phyloP scores from a whole-genome alignment of 2,329 filamentous ascomycete species.

The Ceratocystis diversiconidia region DNA sequence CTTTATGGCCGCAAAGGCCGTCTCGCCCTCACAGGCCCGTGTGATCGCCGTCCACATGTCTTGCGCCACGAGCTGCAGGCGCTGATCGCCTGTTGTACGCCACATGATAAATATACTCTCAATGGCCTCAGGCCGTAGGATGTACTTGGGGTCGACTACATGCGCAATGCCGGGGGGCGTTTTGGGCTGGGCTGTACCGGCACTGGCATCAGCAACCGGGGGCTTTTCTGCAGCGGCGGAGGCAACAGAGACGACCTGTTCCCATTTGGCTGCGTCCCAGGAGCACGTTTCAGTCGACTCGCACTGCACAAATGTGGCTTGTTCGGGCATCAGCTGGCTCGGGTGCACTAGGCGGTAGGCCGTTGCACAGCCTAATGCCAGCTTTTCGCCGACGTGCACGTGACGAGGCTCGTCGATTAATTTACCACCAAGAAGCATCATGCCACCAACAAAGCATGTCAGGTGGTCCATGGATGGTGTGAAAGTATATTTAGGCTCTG shows the following conservation, averaged over 20 bases:
- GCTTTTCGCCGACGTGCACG: constrained; percentile 40
- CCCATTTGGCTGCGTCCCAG: constrained; percentile 26
- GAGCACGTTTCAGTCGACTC: constrained; percentile 23
- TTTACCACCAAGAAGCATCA: constrained; percentile 47
- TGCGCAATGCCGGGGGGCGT: constrained; percentile 42
- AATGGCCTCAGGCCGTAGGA: constrained; percentile 62
- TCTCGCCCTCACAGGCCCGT: constrained; percentile 43
- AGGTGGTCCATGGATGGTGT: constrained; percentile 39
- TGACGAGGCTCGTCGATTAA: constrained; percentile 41
- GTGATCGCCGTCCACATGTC: constrained; percentile 55
- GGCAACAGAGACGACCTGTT: constrained; percentile 24
- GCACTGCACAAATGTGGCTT: constrained; percentile 36
- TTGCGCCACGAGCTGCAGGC: constrained; percentile 58
- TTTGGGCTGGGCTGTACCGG: neutral
- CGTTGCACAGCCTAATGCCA: constrained; percentile 51
- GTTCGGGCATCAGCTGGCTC: constrained; percentile 48
- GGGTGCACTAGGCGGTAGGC: constrained; percentile 42
- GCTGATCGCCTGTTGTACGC: constrained; percentile 51
- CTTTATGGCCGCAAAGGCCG: constrained; percentile 50
- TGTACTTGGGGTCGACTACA: constrained; percentile 44
- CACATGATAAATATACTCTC: constrained; percentile 71
- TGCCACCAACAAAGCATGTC: constrained; percentile 51
- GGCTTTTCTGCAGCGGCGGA: neutral
- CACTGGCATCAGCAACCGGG: neutral
- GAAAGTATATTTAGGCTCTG: constrained; percentile 20